A percentile compares a stretch with the other conserved stretches of the same genome.
Conservation (phyloP, 176 grass and related monocot species). For the Aegilops tauschii region DNA sequence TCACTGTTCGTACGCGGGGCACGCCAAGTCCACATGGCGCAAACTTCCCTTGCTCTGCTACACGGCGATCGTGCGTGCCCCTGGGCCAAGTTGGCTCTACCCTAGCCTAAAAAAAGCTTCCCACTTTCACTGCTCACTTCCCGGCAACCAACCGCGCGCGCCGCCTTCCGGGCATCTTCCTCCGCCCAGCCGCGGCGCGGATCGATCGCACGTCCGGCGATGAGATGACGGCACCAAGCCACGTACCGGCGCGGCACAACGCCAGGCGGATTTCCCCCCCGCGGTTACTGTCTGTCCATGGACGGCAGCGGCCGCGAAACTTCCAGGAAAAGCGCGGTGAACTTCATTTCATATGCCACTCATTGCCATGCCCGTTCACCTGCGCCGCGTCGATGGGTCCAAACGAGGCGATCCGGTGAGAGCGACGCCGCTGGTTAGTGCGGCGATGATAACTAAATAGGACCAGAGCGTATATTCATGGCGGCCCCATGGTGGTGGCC, state of each 20-base stretch:
- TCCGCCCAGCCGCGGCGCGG: neutral
- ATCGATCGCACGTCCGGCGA: neutral
- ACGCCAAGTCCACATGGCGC: no score
- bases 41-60: no score
- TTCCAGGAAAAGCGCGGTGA: neutral
- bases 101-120: no score
- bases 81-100: no score
- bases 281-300: neutral
- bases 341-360: neutral
- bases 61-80: no score
- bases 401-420: neutral
- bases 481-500: no score
- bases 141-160: no score
- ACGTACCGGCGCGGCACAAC: neutral
- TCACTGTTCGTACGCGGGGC: no score
- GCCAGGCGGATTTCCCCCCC: neutral
- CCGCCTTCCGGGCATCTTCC: neutral
- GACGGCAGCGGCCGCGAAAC: neutral
- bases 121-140: neutral
- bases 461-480: no score
- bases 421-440: neutral
- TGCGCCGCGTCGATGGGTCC: neutral
- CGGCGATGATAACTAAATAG: neutral
- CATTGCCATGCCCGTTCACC: no score
- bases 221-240: neutral